These are phyloP conservation scores for Pneumocystis sp. DNA, from an alignment of 1,139 yeast species.

Conservation along the genomic window DNA sequence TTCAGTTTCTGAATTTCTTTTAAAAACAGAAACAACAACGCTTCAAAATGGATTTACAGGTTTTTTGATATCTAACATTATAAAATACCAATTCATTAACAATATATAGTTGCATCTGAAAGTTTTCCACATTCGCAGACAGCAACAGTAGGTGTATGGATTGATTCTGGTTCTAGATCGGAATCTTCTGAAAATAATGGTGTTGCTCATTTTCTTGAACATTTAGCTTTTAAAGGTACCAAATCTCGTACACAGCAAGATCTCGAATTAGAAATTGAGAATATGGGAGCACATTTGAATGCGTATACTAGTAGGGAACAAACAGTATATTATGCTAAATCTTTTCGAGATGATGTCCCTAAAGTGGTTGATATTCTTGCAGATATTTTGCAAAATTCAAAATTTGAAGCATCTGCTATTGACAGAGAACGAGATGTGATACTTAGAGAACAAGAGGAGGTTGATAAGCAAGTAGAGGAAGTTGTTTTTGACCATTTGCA, in stretches of 20 bases:
- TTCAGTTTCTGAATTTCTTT: conserved; percentile 13
- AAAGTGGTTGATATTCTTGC: conserved; percentile 75
- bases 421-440: conserved; percentile 95
- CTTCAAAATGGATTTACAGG: conserved; percentile 80
- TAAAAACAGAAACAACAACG: conserved; percentile 44
- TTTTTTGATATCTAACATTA: neutral
- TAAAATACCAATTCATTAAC: neutral
- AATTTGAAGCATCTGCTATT: conserved; percentile 66
- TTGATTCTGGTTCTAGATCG: conserved; percentile 96
- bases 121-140: conserved; percentile 74
- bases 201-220: conserved; percentile 94
- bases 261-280: conserved; percentile 84
- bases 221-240: conserved; percentile 91
- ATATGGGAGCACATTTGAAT: conserved; percentile 90
- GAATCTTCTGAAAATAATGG: conserved; percentile 76
- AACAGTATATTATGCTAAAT: conserved; percentile 90
- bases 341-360: conserved; percentile 66
- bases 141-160: conserved; percentile 95
- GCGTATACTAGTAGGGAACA: conserved; percentile 46
- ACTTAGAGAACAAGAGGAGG: conserved; percentile 92
- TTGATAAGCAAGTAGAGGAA: conserved; percentile 94
- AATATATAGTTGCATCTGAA: conserved; percentile 51
- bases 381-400: conserved; percentile 78
- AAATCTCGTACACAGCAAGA: conserved; percentile 62
- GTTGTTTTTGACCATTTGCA: conserved; percentile 95